These are phyloP conservation scores for Tarenaya hassleriana DNA, from an alignment of 345 rosid species.

Conservation along the genomic window DNA sequence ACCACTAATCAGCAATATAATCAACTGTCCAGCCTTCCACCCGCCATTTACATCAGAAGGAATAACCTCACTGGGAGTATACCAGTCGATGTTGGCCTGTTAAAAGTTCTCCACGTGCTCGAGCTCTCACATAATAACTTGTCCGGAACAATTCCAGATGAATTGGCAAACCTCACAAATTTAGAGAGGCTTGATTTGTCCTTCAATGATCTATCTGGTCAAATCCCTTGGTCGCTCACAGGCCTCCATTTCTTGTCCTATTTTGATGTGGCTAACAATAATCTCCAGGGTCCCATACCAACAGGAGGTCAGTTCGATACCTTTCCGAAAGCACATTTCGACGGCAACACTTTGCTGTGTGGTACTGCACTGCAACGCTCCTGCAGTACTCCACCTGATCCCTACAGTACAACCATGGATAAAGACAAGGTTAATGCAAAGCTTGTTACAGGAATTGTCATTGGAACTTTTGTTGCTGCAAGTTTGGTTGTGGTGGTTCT, in stretches of 20 bases:
- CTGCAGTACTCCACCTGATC: constrained; percentile 33
- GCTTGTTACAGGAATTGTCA: constrained; percentile 55
- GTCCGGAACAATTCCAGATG: constrained; percentile 60
- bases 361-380: constrained; percentile 47
- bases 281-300: constrained; percentile 75
- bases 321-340: constrained; percentile 58
- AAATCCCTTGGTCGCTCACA: constrained; percentile 65
- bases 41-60: constrained; percentile 50
- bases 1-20: constrained; percentile 53
- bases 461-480: constrained; percentile 55
- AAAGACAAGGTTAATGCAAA: constrained; percentile 26
- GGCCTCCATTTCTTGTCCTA: constrained; percentile 82
- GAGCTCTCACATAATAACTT: constrained; percentile 49
- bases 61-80: constrained; percentile 60
- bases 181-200: constrained; percentile 72
- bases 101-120: constrained; percentile 55
- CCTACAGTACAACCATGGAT: constrained; percentile 16
- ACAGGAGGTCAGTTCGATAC: constrained; percentile 89
- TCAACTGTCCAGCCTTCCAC: constrained; percentile 67
- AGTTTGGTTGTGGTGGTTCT: constrained; percentile 45
- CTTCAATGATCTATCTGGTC: constrained; percentile 53
- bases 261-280: constrained; percentile 68
- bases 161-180: constrained; percentile 52
- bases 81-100: constrained; percentile 46
- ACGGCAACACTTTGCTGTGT: constrained; percentile 66